phyloP scores from a whole-genome alignment of 176 grass and related monocot species.

The Avena insularis region DNA sequence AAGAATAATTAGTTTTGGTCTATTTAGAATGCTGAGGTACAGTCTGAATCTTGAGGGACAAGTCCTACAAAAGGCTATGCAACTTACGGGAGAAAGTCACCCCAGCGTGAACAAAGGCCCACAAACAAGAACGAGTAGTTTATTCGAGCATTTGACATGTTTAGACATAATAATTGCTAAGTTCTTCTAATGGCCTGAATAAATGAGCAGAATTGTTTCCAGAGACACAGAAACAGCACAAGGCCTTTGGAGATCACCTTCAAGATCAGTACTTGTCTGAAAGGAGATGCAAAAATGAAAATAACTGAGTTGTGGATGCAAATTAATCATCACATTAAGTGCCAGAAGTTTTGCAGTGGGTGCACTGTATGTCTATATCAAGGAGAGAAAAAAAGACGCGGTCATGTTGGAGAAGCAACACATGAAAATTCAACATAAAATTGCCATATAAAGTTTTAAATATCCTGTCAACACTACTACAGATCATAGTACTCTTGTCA shows the following conservation, averaged over 20 bases:
- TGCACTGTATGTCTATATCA: not conserved
- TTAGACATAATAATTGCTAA: conserved; percentile 39
- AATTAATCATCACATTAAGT: conserved; percentile 23
- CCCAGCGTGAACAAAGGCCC: not conserved
- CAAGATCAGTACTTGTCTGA: conserved; percentile 22
- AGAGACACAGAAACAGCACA: not conserved
- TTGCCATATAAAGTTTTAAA: conserved; percentile 21
- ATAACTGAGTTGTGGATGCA: conserved; percentile 22
- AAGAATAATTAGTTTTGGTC: conserved; percentile 14
- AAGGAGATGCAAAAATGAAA: conserved; percentile 23
- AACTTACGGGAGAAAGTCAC: not conserved
- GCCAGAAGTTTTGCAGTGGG: not conserved
- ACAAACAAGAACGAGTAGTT: conserved; percentile 16
- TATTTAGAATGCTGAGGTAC: conserved; percentile 12
- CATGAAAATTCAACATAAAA: conserved; percentile 4
- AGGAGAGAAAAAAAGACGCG: conserved; percentile 2
- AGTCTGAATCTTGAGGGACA: not conserved
- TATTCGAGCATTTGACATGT: not conserved
- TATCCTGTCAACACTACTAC: conserved; percentile 15
- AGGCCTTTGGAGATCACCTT: conserved; percentile 23
- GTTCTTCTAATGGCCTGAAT: conserved; percentile 17
- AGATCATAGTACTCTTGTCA: conserved; percentile 27
- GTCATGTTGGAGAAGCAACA: not conserved
- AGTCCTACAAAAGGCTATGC: not conserved
- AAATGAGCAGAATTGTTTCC: conserved; percentile 32